Base-by-base conservation (phyloP, 768 basidiomycete genomes). In the Amanita fuliginea region DNA sequence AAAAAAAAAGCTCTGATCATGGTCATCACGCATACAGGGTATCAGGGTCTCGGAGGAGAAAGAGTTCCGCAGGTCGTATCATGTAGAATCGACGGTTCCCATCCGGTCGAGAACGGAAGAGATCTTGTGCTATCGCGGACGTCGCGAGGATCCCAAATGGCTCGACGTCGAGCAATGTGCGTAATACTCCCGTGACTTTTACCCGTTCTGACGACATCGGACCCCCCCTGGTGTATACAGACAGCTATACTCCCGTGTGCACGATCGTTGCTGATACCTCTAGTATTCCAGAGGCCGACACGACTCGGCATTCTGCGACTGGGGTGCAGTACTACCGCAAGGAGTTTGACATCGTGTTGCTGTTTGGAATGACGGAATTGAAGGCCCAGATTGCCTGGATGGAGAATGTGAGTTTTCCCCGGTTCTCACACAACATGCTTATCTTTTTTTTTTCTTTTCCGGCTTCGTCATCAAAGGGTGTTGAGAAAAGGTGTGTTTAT, bases 311-410 rank as follows among this genome's bases (percentile, higher is more conserved):
- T 0, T 41, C 40, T 21, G 30, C 22, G 9, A 19, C 18, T 34
- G 48, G 42, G 13, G 10, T 43, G 13, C 42, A 32, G 21, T 66
- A 64, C 42, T 65, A 61, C 44, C 19, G 42, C 11, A 43, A 64
- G 0, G 46, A 60, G 0, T 63, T 58, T 49, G 65, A 68, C 2
- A 56, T 76, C 0, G 54, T 74, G 9, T 49, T 76, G 10, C 60
- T 66, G 14, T 74, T 76, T 43, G 75, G 75, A 6, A 49, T 69
- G 43, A 74, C 74, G 0, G 75, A 76, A 52, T 55, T 76, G 42
- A 67, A 65, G 46, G 75, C 73, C 0, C 65, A 73, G 34, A 62
- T 75, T 49, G 59, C 62, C 24, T 75, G 74, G 73, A 54, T 53
- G 36, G 70, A 75, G 35, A 65, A 69, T 52, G 71, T 74, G 56